phyloP scores from a whole-genome alignment of 1,139 yeast genomes.

The Protomyces gravidus region DNA sequence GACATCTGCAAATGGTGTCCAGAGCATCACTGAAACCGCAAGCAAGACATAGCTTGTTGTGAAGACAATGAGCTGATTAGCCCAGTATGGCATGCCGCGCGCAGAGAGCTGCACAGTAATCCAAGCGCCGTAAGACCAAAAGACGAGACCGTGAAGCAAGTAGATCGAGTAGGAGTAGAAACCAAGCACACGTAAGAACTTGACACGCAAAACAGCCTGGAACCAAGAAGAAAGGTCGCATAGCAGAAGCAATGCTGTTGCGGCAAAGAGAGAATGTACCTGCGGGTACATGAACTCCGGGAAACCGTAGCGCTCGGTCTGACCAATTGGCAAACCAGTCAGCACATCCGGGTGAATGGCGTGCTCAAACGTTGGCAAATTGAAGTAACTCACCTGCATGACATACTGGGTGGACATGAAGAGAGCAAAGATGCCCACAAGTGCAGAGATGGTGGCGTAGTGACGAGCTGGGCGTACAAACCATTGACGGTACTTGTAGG shows the following conservation, averaged over 20 bases:
- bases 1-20: slow-evolving; percentile 27
- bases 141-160: slow-evolving; percentile 26
- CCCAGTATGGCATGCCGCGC: slow-evolving; percentile 23
- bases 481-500: slow-evolving; percentile 20
- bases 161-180: slow-evolving; percentile 26
- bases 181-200: slow-evolving; percentile 19
- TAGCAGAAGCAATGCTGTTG: slow-evolving; percentile 12
- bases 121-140: slow-evolving; percentile 27
- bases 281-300: slow-evolving; percentile 20
- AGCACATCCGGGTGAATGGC: slow-evolving; percentile 17
- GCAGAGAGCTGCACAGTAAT: slow-evolving; percentile 8
- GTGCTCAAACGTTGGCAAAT: slow-evolving; percentile 8
- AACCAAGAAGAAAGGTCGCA: slow-evolving; percentile 5
- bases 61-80: slow-evolving; percentile 17
- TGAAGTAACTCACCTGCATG: slow-evolving; percentile 13
- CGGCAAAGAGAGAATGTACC: slow-evolving; percentile 20
- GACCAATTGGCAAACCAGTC: slow-evolving; percentile 19
- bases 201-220: slow-evolving; percentile 9
- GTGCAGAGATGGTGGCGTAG: not conserved
- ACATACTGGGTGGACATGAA: slow-evolving; percentile 13
- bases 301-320: slow-evolving; percentile 3
- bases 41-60: slow-evolving; percentile 14
- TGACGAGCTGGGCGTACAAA: slow-evolving; percentile 5
- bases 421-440: slow-evolving; percentile 1
- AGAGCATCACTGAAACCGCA: slow-evolving; percentile 3